These are phyloP conservation scores for Leptodermis oblonga DNA, from an alignment of 257 asterid genomes.

Conservation along the genomic window DNA sequence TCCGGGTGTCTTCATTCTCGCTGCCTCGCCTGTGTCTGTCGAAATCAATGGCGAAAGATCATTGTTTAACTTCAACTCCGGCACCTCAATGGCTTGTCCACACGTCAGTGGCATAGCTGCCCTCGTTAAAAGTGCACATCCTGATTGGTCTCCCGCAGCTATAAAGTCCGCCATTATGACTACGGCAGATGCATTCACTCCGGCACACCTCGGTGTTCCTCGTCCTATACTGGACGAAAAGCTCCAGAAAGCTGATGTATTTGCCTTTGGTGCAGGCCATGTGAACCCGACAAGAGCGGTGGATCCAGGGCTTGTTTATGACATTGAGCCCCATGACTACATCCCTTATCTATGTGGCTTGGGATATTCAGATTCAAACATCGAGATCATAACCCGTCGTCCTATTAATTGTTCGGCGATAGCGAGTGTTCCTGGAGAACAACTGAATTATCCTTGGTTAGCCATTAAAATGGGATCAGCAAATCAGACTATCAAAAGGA, in stretches of 20 bases:
- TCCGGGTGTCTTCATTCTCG: not conserved
- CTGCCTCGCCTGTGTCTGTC: not conserved
- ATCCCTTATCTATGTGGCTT: not conserved
- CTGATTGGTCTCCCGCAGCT: constrained; percentile 5
- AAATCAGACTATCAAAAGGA: not conserved
- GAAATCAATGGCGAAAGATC: not conserved
- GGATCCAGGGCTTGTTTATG: constrained; percentile 1
- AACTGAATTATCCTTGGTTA: not conserved
- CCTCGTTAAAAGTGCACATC: not conserved
- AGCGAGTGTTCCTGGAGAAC: not conserved
- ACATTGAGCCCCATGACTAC: not conserved
- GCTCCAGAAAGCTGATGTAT: not conserved
- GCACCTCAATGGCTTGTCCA: not conserved
- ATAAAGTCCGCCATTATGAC: not conserved
- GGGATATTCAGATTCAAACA: not conserved
- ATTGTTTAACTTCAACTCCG: not conserved
- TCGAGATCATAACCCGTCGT: not conserved
- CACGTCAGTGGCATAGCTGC: constrained; percentile 6
- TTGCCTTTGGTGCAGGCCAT: constrained; percentile 3
- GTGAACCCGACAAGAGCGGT: not conserved
- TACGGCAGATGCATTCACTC: not conserved
- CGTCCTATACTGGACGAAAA: not conserved
- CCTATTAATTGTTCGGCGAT: not conserved
- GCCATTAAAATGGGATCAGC: not conserved
- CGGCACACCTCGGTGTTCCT: not conserved